Evolutionary conservation across 768 basidiomycete genomes (phyloP), one percentile per base, ranked within the genome.

Genomic region (Termitomyces titanicus): DNA sequence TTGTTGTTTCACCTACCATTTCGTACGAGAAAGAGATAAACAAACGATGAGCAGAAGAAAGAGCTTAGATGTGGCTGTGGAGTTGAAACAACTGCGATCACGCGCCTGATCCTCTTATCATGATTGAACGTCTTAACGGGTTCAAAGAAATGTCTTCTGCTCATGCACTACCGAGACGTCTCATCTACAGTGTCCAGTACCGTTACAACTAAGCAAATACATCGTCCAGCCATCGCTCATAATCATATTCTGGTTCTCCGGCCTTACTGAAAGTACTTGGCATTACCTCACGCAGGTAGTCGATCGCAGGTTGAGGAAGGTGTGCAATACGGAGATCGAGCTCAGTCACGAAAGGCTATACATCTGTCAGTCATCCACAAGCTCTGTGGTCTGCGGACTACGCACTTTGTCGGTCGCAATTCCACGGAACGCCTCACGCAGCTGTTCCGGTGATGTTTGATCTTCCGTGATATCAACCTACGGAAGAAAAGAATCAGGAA

Each of bases 381-480:
- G n/a, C 24, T 29, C 17, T 8, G 22, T 2, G 3, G 18, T 39
- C 51, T 43, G 40, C 37, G 37, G 1, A 31, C 3, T 31, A 58
- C 77, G 29, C 51, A 90, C 95, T 83, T 98, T 98, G 66, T 94
- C 88, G 10, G 78, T 81, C 1, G 95, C 93, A 15, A 97, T 89
- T 3, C 90, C 90, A 27, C 92, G 86, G 84, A 99, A 99, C 2
- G 95, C 85, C 55, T 94, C 93, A 18, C 89, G 85, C 61, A 99
- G 80, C 65, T 98, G 96, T 38, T 94, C 93, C 0, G 89, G 82
- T 3, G 94, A 89, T 3, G 92, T 94, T 54, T 97, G 92, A 66
- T 99, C 97, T 72, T 98, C 95, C 27, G 85, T 94, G 57, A 97
- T 94, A 25, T 94, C 94, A 51, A 96, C 92, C 95, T 98, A 61